Evolutionary conservation across 371 early-diverging fungal species (phyloP), one percentile per base, ranked within the genome.

Genomic region (Entomophthora muscae): DNA sequence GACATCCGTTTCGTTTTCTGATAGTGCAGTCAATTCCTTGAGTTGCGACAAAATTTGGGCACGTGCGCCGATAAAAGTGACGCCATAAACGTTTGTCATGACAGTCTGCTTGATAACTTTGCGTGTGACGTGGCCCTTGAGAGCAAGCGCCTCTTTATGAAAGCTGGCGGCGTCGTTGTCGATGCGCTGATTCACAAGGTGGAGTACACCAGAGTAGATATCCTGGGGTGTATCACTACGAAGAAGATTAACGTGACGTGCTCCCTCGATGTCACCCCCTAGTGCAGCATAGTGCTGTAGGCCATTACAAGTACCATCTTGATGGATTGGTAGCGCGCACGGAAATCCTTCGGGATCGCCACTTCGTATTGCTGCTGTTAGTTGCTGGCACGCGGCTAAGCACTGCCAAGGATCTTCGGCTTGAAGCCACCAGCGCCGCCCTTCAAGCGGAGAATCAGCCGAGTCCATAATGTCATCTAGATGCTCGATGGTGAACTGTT

Each of bases 11-110:
- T 69, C 75, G 7, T 29, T 17, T 64, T 81, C 72, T 0, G 80
- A 75, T 22, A 86, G 76, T 57, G 80, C 79, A 30, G 75, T 76
- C n/a, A 78, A 71, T 64, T 90, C 91, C 58, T 77, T 78, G 63
- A 98, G 78, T 32, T 95, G 82, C 54, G 79, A 83, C 29, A 76
- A 76, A 66, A 98, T 93, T 73, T 98, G 97, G 13, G 79, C 78
- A 53, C 86, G 78, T 12, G 98, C 98, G 52, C 98, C 98, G 31
- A 94, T 75, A 66, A 92, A 86, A 1, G 98, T 97, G 33, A 98
- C 98, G 63, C 98, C 98, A 60, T 98, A 98, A 10, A 95, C 95
- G 70, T 91, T 93, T 33, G 98, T 98, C 98, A 98, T 98, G 60
- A 98, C 98, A 0, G 98, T 95, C 69, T 98, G 97, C 76, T 98